Evolutionary conservation across 768 basidiomycete genomes (phyloP).

Genomic region (Rubroboletus satanas): DNA sequence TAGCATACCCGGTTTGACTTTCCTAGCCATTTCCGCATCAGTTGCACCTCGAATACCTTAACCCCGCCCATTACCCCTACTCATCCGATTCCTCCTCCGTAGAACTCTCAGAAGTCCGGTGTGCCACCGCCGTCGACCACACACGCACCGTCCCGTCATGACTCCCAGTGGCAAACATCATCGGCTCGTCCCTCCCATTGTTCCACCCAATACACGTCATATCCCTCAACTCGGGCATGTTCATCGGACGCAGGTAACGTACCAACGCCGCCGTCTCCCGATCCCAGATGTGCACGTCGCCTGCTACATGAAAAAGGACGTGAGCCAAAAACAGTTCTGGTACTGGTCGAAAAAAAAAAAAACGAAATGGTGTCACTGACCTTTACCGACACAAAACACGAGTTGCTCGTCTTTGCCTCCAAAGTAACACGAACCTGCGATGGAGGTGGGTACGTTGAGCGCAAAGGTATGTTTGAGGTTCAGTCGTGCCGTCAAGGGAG

Average conservation of each 20-base stretch:
- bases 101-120: conserved; percentile 11
- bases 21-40: neutral
- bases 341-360: neutral
- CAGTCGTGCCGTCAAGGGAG: conserved; percentile 20
- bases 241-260: conserved; percentile 60
- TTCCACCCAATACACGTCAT: conserved; percentile 85
- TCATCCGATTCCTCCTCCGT: conserved; percentile 22
- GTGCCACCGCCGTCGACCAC: conserved; percentile 51
- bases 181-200: conserved; percentile 43
- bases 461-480: conserved; percentile 60
- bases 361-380: conserved; percentile 31
- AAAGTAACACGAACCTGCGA: conserved; percentile 78
- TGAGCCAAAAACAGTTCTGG: neutral
- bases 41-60: neutral
- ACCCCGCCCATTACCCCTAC: neutral
- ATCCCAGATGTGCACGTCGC: conserved; percentile 85
- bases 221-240: conserved; percentile 49
- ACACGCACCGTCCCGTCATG: conserved; percentile 75
- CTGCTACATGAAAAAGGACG: conserved; percentile 41
- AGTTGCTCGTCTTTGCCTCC: conserved; percentile 75
- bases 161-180: conserved; percentile 66
- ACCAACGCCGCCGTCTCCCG: conserved; percentile 70
- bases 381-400: conserved; percentile 77
- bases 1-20: neutral
- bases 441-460: conserved; percentile 60